A percentile compares a stretch with the other conserved stretches of the same genome.
Conservation (phyloP, 768 basidiomycete genomes). For the Trametes maxima region DNA sequence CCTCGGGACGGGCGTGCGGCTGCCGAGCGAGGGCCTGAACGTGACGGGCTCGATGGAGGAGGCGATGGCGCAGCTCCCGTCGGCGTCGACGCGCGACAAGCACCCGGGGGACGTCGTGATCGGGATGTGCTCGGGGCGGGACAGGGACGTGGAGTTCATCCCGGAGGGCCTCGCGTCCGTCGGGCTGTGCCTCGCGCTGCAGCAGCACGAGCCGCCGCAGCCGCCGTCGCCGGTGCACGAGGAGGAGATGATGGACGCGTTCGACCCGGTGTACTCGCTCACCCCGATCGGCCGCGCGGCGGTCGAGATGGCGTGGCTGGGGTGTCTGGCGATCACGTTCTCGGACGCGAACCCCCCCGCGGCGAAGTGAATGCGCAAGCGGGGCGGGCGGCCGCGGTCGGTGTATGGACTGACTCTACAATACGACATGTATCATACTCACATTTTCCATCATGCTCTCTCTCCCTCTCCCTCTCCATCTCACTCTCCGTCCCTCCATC, state of each 20-base stretch:
- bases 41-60: constrained; percentile 61
- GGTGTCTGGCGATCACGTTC: constrained; percentile 52
- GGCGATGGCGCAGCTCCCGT: constrained; percentile 36
- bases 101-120: constrained; percentile 49
- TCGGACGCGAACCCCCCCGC: constrained; percentile 22
- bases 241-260: constrained; percentile 44
- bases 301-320: constrained; percentile 58
- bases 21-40: constrained; percentile 70
- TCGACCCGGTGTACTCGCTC: constrained; percentile 26
- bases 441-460: not conserved
- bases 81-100: constrained; percentile 39
- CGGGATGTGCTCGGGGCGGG: constrained; percentile 62
- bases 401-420: constrained; percentile 2
- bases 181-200: constrained; percentile 53
- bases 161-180: constrained; percentile 78
- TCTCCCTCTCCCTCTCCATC: not conserved
- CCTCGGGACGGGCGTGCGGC: constrained; percentile 69
- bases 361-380: constrained; percentile 5
- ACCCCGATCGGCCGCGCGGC: constrained; percentile 52
- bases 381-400: too few relatives aligned
- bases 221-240: constrained; percentile 35
- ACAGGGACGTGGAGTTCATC: constrained; percentile 75
- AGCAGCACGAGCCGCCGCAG: constrained; percentile 23
- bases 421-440: constrained; percentile 12
- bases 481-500: not conserved